Percentiles rank a stretch among this genome's conserved stretches.
Conservation (phyloP, 495 filamentous ascomycete genomes). For the Penicillium cinerascens region DNA sequence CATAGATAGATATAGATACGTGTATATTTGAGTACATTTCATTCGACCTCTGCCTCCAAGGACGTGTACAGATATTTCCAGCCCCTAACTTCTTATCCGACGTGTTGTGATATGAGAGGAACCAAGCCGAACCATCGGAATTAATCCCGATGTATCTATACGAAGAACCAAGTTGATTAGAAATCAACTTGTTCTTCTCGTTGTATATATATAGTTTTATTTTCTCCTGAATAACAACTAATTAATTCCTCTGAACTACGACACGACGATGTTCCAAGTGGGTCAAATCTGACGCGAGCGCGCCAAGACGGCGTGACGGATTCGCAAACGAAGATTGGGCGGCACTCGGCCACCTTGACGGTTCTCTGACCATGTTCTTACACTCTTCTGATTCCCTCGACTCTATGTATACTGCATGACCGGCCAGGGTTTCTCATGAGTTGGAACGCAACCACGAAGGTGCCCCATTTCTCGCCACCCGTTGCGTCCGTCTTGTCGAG, state of each 20-base stretch:
- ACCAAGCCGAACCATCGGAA: too few relatives aligned
- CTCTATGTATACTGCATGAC: slow-evolving; percentile 20
- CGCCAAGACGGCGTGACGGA: slow-evolving; percentile 18
- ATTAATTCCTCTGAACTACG: too few relatives aligned
- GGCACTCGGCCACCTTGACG: neutral
- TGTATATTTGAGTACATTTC: neutral
- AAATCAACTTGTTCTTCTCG: too few relatives aligned
- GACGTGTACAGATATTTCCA: too few relatives aligned
- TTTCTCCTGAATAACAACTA: too few relatives aligned
- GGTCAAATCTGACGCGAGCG: neutral
- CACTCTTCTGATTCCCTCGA: neutral
- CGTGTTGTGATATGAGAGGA: too few relatives aligned
- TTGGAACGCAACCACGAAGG: slow-evolving; percentile 30
- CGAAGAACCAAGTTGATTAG: too few relatives aligned
- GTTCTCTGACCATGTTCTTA: neutral
- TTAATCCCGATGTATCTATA: too few relatives aligned
- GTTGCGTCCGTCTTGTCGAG: slow-evolving; percentile 2
- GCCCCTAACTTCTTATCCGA: too few relatives aligned
- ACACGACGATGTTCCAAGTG: neutral
- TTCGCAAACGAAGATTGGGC: slow-evolving; percentile 23
- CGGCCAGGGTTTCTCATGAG: slow-evolving; percentile 17
- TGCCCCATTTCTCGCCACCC: slow-evolving; percentile 34
- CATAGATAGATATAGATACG: neutral
- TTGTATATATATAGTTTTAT: too few relatives aligned
- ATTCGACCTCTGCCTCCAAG: too few relatives aligned